phyloP scores from a whole-genome alignment of 1,284 basidiomycete species.

The Sanguinoderma infundibulare region DNA sequence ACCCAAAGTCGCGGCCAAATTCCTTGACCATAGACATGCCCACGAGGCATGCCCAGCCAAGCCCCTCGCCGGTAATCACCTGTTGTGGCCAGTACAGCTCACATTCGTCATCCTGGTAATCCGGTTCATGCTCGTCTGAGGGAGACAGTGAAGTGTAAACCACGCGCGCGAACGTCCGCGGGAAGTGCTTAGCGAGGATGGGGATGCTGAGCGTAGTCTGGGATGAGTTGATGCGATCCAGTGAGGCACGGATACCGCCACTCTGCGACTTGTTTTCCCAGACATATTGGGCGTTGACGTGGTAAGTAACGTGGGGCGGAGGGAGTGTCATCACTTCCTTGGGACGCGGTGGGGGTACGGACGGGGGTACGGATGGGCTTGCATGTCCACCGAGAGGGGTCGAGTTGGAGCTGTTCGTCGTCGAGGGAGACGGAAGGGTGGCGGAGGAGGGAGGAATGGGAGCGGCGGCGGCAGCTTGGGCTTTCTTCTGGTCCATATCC shows the following conservation, averaged over 20 bases:
- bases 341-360: background rate
- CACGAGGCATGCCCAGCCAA: slow-evolving; percentile 81
- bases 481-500: slow-evolving; percentile 14
- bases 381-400: slow-evolving; percentile 56
- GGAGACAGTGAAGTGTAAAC: slow-evolving; percentile 62
- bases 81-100: slow-evolving; percentile 81
- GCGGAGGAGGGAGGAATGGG: too few species aligned
- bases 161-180: slow-evolving; percentile 73
- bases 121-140: slow-evolving; percentile 74
- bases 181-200: slow-evolving; percentile 68
- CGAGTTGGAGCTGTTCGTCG: slow-evolving; percentile 71
- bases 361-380: background rate
- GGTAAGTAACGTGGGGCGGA: slow-evolving; percentile 26
- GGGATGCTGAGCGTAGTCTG: slow-evolving; percentile 64
- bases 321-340: slow-evolving; percentile 18
- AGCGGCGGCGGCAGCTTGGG: slow-evolving; percentile 26
- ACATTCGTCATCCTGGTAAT: slow-evolving; percentile 80
- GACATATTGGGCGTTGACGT: slow-evolving; percentile 36
- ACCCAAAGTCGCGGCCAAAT: slow-evolving; percentile 73
- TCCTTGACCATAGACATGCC: slow-evolving; percentile 83
- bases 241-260: slow-evolving; percentile 45
- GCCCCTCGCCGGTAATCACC: slow-evolving; percentile 67
- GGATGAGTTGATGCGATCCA: slow-evolving; percentile 52
- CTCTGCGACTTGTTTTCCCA: slow-evolving; percentile 54
- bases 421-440: slow-evolving; percentile 75